Conservation (phyloP, 1,284 basidiomycete genomes). For the Melampsora abietis-canadensis region DNA sequence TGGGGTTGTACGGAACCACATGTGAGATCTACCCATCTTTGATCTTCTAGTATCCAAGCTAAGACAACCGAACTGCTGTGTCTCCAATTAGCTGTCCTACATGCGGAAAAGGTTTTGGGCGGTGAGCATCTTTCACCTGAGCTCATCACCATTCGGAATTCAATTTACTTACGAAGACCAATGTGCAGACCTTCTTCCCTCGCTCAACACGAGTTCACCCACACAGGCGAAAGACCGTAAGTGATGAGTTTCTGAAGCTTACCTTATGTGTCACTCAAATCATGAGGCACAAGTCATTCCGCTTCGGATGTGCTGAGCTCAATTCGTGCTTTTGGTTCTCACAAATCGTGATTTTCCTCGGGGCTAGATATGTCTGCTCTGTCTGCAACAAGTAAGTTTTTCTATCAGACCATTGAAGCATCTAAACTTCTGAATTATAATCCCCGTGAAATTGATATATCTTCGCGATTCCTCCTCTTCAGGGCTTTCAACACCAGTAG, state of each 20-base stretch:
- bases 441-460: background rate
- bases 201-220: constrained; percentile 42
- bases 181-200: constrained; percentile 34
- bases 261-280: too few species aligned
- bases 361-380: constrained; percentile 29
- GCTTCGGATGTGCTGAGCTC: background rate
- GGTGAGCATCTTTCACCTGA: constrained; percentile 14
- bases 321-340: background rate
- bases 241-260: background rate
- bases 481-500: constrained; percentile 43
- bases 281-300: too few species aligned
- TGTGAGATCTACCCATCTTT: background rate
- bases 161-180: background rate
- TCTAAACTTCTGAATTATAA: background rate
- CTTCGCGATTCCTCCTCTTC: background rate
- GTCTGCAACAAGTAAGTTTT: constrained; percentile 34
- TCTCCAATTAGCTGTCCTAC: constrained; percentile 23
- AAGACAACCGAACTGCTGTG: background rate
- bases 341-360: background rate
- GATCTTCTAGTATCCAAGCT: background rate
- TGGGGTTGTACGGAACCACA: constrained; percentile 1
- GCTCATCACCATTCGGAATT: background rate
- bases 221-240: constrained; percentile 43
- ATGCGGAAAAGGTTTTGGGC: constrained; percentile 41
- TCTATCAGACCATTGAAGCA: background rate